Evolutionary conservation across 257 asterid species (phyloP), one percentile per base, ranked within the genome.

Genomic region (Lithospermum erythrorhizon): DNA sequence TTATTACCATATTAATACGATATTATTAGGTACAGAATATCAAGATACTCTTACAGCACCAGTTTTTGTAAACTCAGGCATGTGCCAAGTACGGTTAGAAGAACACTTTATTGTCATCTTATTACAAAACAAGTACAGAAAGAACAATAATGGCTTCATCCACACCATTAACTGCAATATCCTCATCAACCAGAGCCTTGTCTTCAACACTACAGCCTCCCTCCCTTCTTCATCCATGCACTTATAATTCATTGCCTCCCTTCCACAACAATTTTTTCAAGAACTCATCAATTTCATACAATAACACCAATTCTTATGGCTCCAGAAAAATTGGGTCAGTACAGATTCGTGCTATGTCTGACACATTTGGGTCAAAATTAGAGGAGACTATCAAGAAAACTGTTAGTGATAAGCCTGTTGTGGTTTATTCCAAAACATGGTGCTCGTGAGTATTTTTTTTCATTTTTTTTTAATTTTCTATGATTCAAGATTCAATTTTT

Each of bases 401-500:
- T 13, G 49, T 91, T 61, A 61, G 61, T 27, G 86, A 79, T 6
- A 82, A 79, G 65, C 93, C 96, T 21, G 94, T 91, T 49, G 98
- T 91, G 2, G 93, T 91, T 52, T 91, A 87, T 78, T 88, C 98
- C 77, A 91, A 91, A 74, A 75, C 90, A 49, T 87, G 98, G 96
- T 91, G 98, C 58, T 82, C 95, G 98, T 91, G 61, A 72, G 98
- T 85, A 6, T 7, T 3, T 35, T 7, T 35, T 35, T 8, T 9
- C 45, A 1, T 16, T 6, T 24, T 21, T 21, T 0, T 22, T 23
- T 21, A 23, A 30, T 63, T 41, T 15, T 10, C 23, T 17, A 10
- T 32, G 9, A n/a, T 58, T 13, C 27, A 45, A 15, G 1, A 13
- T 22, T 53, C 56, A 5, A 17, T n/a, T 20, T 1, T 49, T 21